A percentile compares a stretch with the other conserved stretches of the same genome.
These are phyloP conservation scores for Aspergillus affinis DNA, from an alignment of 495 filamentous ascomycete genomes.

Conservation along the genomic window DNA sequence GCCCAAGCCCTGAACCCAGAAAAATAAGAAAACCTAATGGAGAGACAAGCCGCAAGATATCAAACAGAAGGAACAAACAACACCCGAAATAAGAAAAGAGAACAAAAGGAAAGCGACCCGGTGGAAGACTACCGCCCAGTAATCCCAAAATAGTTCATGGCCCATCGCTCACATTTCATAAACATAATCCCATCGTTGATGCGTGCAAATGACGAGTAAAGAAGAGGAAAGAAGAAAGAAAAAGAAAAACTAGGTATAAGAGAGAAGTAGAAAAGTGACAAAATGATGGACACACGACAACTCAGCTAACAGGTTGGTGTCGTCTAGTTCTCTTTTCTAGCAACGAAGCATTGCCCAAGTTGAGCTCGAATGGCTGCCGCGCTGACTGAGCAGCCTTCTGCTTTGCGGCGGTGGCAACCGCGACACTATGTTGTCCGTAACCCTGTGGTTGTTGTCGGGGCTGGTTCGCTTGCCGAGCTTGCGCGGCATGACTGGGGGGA, in stretches of 20 bases:
- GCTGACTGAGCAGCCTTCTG: slow-evolving; percentile 65
- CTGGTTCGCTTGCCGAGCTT: slow-evolving; percentile 57
- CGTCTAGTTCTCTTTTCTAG: slow-evolving; percentile 68
- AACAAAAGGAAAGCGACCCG: slow-evolving; percentile 1
- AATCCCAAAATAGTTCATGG: slow-evolving; percentile 10
- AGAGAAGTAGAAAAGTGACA: background rate
- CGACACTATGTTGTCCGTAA: slow-evolving; percentile 78
- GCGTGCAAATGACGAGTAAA: slow-evolving; percentile 5
- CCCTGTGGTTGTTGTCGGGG: slow-evolving; percentile 52
- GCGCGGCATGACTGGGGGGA: slow-evolving; percentile 51
- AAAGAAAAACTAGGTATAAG: background rate
- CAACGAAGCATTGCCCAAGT: slow-evolving; percentile 82
- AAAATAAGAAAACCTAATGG: slow-evolving; percentile 12
- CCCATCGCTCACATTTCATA: slow-evolving; percentile 11
- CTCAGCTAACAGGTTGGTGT: slow-evolving; percentile 33
- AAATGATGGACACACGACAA: background rate
- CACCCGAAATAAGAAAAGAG: slow-evolving; percentile 9
- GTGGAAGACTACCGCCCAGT: slow-evolving; percentile 7
- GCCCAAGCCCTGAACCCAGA: slow-evolving; percentile 16
- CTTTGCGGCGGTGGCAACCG: slow-evolving; percentile 76
- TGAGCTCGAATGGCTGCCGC: slow-evolving; percentile 81
- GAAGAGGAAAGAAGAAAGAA: background rate
- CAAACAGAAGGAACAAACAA: slow-evolving; percentile 5
- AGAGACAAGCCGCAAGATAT: slow-evolving; percentile 7
- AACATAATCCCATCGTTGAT: background rate